These are phyloP conservation scores for Peniophora sp. DNA, from an alignment of 1,284 basidiomycete species.

Conservation along the genomic window DNA sequence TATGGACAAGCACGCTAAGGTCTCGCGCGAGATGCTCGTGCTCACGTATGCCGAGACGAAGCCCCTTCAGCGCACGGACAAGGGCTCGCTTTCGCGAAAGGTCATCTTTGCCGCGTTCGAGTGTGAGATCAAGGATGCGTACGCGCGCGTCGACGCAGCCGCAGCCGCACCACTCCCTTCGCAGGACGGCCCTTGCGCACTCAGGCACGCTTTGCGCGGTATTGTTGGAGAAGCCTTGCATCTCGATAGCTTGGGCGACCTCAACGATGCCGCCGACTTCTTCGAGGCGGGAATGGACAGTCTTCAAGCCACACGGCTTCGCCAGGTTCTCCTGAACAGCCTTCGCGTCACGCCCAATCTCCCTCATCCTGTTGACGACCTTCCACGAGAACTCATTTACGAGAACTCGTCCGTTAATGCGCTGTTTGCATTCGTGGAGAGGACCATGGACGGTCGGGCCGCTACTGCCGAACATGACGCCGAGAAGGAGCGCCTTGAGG, in stretches of 20 bases:
- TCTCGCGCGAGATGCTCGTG: slow-evolving; percentile 24
- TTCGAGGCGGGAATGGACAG: slow-evolving; percentile 31
- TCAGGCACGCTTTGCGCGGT: slow-evolving; percentile 1
- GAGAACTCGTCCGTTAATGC: slow-evolving; percentile 21
- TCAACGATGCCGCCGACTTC: slow-evolving; percentile 21
- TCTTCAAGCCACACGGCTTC: slow-evolving; percentile 24
- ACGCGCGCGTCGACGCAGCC: slow-evolving; percentile 2
- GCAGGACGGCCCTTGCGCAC: slow-evolving; percentile 1
- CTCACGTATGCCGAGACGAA: slow-evolving; percentile 19
- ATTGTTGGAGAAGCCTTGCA: slow-evolving; percentile 2
- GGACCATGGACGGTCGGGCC: slow-evolving; percentile 15
- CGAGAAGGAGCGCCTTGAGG: slow-evolving; percentile 13
- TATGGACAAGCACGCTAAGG: slow-evolving; percentile 25
- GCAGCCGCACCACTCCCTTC: slow-evolving; percentile 1
- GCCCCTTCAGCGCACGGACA: slow-evolving; percentile 22
- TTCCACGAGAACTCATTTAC: slow-evolving; percentile 23
- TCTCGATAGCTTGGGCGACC: slow-evolving; percentile 12
- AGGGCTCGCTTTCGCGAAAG: slow-evolving; percentile 24
- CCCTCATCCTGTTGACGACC: slow-evolving; percentile 12
- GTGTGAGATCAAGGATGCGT: slow-evolving; percentile 19
- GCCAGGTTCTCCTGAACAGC: slow-evolving; percentile 18
- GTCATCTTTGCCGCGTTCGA: slow-evolving; percentile 20
- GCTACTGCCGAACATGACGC: slow-evolving; percentile 1
- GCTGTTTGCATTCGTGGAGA: slow-evolving; percentile 14
- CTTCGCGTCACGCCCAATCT: slow-evolving; percentile 18